A percentile compares a stretch with the other conserved stretches of the same genome.
phyloP scores from a whole-genome alignment of 2,329 filamentous ascomycete genomes.

The Arthrobotrys conoides region DNA sequence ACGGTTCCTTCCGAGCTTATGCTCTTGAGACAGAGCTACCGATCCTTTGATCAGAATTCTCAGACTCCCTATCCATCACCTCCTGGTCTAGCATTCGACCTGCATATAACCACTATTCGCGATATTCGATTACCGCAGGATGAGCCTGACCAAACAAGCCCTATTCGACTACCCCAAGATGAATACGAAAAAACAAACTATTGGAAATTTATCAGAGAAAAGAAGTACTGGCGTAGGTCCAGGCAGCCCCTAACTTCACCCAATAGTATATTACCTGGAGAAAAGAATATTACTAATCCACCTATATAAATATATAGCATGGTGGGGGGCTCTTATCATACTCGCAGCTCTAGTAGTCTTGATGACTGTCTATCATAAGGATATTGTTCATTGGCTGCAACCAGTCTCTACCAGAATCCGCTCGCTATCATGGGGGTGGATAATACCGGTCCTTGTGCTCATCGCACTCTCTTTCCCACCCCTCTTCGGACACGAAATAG shows the following conservation, averaged over 20 bases:
- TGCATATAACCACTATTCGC: no score
- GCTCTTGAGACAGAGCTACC: no score
- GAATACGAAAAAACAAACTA: slow-evolving; percentile 40
- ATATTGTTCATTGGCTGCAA: slow-evolving; percentile 66
- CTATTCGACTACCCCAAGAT: neutral
- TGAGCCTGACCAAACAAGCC: no score
- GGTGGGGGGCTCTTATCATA: slow-evolving; percentile 41
- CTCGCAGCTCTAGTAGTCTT: slow-evolving; percentile 64
- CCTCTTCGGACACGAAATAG: slow-evolving; percentile 68
- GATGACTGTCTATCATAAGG: slow-evolving; percentile 66
- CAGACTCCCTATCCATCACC: no score
- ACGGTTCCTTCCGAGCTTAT: no score
- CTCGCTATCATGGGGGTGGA: slow-evolving; percentile 67
- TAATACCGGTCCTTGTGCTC: slow-evolving; percentile 68
- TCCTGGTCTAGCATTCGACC: no score
- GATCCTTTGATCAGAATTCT: no score
- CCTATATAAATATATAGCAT: slow-evolving; percentile 18
- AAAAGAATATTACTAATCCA: no score
- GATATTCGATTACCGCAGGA: no score
- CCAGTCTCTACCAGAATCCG: slow-evolving; percentile 67
- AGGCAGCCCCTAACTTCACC: no score
- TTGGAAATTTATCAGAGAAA: slow-evolving; percentile 47
- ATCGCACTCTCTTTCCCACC: slow-evolving; percentile 68
- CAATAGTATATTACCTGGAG: no score
- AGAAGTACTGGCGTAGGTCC: slow-evolving; percentile 52